Conservation (phyloP, 305 asterid species). For the Fraxinus ornus region DNA sequence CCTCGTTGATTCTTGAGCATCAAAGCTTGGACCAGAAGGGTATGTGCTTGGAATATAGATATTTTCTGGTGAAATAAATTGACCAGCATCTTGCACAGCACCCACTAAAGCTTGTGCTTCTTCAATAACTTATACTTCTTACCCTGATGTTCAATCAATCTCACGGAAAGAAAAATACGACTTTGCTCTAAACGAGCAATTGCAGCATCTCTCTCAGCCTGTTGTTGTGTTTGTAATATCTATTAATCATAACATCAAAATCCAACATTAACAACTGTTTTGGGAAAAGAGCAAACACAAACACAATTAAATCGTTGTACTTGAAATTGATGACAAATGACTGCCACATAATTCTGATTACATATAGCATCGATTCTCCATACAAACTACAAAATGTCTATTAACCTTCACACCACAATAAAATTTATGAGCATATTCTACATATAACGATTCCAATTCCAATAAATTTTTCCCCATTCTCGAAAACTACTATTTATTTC, state of each 20-base stretch:
- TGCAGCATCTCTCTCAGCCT: slow-evolving; percentile 81
- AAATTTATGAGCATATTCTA: neutral
- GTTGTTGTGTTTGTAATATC: slow-evolving; percentile 80
- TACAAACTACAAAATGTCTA: neutral
- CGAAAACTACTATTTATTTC: too few relatives aligned
- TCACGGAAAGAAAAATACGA: slow-evolving; percentile 79
- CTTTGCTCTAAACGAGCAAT: slow-evolving; percentile 88
- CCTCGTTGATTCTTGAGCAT: slow-evolving; percentile 34
- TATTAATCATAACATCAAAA: slow-evolving; percentile 31
- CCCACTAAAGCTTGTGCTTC: slow-evolving; percentile 89
- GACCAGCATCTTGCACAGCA: slow-evolving; percentile 64
- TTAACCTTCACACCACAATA: neutral
- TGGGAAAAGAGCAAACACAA: neutral
- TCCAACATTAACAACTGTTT: neutral
- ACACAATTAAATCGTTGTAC: neutral
- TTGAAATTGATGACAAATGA: neutral
- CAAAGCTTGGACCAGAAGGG: slow-evolving; percentile 36
- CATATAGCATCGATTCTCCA: neutral
- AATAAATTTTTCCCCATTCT: neutral
- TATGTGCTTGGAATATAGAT: slow-evolving; percentile 37
- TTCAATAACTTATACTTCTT: slow-evolving; percentile 85
- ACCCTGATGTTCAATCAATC: slow-evolving; percentile 60
- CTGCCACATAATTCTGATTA: neutral
- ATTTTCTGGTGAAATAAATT: slow-evolving; percentile 54
- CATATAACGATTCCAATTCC: neutral